phyloP scores from a whole-genome alignment of 257 asterid species.

The Verbascum thapsus region DNA sequence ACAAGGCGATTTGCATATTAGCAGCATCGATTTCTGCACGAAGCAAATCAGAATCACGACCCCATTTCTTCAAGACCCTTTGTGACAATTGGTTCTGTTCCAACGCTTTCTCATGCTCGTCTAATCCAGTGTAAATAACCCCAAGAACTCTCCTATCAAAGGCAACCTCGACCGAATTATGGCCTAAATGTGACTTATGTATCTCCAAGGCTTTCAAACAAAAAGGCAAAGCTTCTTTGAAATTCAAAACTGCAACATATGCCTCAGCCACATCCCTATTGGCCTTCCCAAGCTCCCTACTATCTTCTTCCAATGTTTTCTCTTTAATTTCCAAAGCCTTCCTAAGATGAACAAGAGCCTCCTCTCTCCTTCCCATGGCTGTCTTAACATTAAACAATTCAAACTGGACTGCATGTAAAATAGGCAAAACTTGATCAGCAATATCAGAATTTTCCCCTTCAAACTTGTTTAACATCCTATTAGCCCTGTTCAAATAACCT shows the following conservation, averaged over 20 bases:
- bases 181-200: slow-evolving; percentile 61
- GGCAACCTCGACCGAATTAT: slow-evolving; percentile 88
- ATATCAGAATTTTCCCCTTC: slow-evolving; percentile 48
- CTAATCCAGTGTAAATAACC: slow-evolving; percentile 82
- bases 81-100: slow-evolving; percentile 84
- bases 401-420: slow-evolving; percentile 72
- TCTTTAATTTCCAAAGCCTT: slow-evolving; percentile 81
- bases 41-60: slow-evolving; percentile 68
- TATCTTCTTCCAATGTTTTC: slow-evolving; percentile 58
- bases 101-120: slow-evolving; percentile 76
- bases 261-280: slow-evolving; percentile 89
- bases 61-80: slow-evolving; percentile 85
- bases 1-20: slow-evolving; percentile 87
- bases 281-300: slow-evolving; percentile 83
- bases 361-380: slow-evolving; percentile 90
- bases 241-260: slow-evolving; percentile 70
- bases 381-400: slow-evolving; percentile 85
- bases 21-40: slow-evolving; percentile 94
- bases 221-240: slow-evolving; percentile 71
- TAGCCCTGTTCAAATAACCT: slow-evolving; percentile 81
- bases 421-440: slow-evolving; percentile 57
- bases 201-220: slow-evolving; percentile 88
- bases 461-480: slow-evolving; percentile 59
- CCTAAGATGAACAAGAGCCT: slow-evolving; percentile 76
- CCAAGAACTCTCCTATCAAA: slow-evolving; percentile 84